Percentiles rank a stretch among this genome's conserved stretches.
These are phyloP conservation scores for Colletotrichum neosansevieriae DNA, from an alignment of 2,329 filamentous ascomycete genomes.

Conservation along the genomic window DNA sequence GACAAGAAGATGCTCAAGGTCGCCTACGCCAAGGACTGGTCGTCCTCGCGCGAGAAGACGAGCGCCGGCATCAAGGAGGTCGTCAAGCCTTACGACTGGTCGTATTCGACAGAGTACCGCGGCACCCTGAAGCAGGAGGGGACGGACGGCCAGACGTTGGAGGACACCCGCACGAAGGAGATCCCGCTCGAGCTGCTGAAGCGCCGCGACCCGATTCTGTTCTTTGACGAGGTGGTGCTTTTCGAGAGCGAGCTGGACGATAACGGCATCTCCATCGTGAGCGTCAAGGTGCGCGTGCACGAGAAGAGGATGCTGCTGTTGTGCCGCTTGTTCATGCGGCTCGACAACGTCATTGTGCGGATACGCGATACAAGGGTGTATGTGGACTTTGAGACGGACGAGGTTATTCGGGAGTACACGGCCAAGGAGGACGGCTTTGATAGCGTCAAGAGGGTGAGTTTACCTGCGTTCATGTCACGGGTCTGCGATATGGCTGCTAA, in stretches of 20 bases:
- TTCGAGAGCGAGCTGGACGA: conserved; percentile 99
- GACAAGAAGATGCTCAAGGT: conserved; percentile 92
- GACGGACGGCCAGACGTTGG: background rate
- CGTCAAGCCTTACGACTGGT: conserved; percentile 98
- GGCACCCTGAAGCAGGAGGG: conserved; percentile 68
- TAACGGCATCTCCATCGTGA: conserved; percentile 92
- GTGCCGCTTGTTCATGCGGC: conserved; percentile 88
- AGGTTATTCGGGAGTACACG: conserved; percentile 90
- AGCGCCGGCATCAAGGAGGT: conserved; percentile 92
- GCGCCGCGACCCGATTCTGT: conserved; percentile 91
- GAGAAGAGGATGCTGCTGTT: conserved; percentile 87
- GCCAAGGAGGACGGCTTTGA: conserved; percentile 87
- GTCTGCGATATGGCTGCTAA: conserved; percentile 40
- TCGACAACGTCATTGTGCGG: conserved; percentile 90
- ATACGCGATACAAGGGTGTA: conserved; percentile 93
- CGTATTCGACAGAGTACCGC: conserved; percentile 89
- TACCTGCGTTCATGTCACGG: background rate
- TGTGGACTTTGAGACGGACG: conserved; percentile 83
- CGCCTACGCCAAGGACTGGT: conserved; percentile 91
- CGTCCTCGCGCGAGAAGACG: conserved; percentile 74
- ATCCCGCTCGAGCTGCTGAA: conserved; percentile 91
- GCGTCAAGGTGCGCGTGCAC: conserved; percentile 94
- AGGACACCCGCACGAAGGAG: conserved; percentile 48
- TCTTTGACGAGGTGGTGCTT: conserved; percentile 95
- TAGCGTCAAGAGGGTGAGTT: conserved; percentile 76